Evolutionary conservation across 352 stramenopile species (phyloP), one percentile per base, ranked within the genome.

Genomic region (Globisporangium cylindrosporum): DNA sequence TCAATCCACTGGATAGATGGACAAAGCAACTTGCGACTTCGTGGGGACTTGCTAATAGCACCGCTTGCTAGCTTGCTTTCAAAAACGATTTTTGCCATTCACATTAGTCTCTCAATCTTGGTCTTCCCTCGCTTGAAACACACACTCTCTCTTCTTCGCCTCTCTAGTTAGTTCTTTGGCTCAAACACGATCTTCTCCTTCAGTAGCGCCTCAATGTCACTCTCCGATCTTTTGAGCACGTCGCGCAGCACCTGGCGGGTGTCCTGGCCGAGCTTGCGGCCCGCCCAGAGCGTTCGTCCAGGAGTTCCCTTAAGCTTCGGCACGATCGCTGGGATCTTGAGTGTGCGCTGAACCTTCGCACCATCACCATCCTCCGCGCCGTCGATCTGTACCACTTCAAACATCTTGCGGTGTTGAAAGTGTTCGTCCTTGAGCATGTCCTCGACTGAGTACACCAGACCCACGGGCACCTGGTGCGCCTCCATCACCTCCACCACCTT

Each of bases 381-480:
- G 0, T 71, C 69, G 59, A 93, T 90, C 54, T 76, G 56, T 48
- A 92, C 84, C 36, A 82, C 72, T 61, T 94, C 86, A 63, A 95
- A 94, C 84, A 94, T 91, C 0, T 70, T 70, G 20, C 88, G 88
- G n/a, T 91, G 75, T 20, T 81, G 67, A 64, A 81, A 95, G 20
- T 95, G 88, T 46, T 80, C 74, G 59, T 95, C 82, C 27, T 77
- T 73, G 10, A 88, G 59, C 84, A 95, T 95, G 54, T 95, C 87
- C 60, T 89, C 79, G 24, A 93, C 84, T 41, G 87, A 93, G 68
- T 92, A 93, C 43, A 95, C 87, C 8, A 89, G 76, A 0, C 86
- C 86, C 1, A 93, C 80, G 9, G 86, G 86, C 6, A 92, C 77
- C 0, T 75, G 67, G 2, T 79, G 73, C 14, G 72, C 72, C 27